phyloP scores from a whole-genome alignment of 1,284 basidiomycete genomes.

The Cystobasidium slooffiae region DNA sequence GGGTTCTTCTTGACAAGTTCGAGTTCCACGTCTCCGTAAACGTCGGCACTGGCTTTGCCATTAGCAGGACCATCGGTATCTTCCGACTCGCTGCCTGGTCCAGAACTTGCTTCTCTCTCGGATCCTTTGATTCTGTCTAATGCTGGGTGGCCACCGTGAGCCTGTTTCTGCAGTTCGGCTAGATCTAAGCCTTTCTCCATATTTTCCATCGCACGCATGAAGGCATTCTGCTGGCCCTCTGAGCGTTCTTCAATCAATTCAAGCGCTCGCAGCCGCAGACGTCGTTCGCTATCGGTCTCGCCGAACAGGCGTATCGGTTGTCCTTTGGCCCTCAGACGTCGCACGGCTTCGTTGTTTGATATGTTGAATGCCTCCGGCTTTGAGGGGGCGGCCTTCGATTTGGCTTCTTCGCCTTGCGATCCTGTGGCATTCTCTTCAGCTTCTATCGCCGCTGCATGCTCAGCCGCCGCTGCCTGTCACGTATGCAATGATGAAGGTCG shows the following conservation, averaged over 20 bases:
- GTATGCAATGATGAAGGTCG: constrained; percentile 2
- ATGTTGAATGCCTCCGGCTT: constrained; percentile 75
- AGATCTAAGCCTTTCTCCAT: constrained; percentile 69
- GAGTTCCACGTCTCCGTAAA: constrained; percentile 65
- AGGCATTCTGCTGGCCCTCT: constrained; percentile 78
- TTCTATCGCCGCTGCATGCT: constrained; percentile 26
- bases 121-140: constrained; percentile 49
- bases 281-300: constrained; percentile 89
- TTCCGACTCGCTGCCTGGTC: constrained; percentile 47
- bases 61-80: constrained; percentile 40
- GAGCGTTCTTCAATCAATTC: constrained; percentile 87
- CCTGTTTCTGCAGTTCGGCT: constrained; percentile 67
- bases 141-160: constrained; percentile 45
- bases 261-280: constrained; percentile 84
- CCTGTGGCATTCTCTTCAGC: constrained; percentile 29
- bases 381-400: constrained; percentile 46
- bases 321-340: constrained; percentile 83
- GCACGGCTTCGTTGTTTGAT: constrained; percentile 87
- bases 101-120: constrained; percentile 42
- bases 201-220: constrained; percentile 81
- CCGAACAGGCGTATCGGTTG: constrained; percentile 95
- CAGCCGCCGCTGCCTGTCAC: constrained; percentile 33
- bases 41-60: constrained; percentile 16
- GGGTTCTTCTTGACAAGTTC: constrained; percentile 84
- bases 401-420: constrained; percentile 23